Evolutionary conservation across 1,284 basidiomycete species (phyloP).

Genomic region (Leucoagaricus sp.): DNA sequence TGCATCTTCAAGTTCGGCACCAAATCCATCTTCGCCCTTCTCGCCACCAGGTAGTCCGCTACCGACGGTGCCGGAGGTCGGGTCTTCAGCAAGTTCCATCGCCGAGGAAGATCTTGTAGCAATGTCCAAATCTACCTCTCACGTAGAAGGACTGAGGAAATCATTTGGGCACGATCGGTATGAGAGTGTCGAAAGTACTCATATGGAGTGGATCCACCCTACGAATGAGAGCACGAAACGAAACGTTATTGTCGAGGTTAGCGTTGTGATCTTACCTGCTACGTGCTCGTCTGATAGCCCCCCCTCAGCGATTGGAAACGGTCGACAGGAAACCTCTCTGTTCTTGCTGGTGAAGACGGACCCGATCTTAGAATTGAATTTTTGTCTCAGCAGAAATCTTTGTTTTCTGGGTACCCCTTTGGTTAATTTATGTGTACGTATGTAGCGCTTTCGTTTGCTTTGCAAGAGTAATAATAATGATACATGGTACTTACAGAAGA

Average conservation of each 20-base stretch:
- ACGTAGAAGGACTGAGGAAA: slow-evolving; percentile 48
- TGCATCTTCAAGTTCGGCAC: slow-evolving; percentile 25
- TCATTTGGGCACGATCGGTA: slow-evolving; percentile 3
- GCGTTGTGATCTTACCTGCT: slow-evolving; percentile 21
- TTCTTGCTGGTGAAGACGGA: slow-evolving; percentile 59
- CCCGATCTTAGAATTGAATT: slow-evolving; percentile 4
- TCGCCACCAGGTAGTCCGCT: slow-evolving; percentile 54
- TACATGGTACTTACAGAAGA: no score
- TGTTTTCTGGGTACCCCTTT: slow-evolving; percentile 1
- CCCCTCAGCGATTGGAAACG: slow-evolving; percentile 66
- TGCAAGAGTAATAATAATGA: slow-evolving; percentile 10
- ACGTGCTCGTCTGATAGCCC: neutral
- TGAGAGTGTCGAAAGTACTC: neutral
- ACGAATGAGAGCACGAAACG: slow-evolving; percentile 53
- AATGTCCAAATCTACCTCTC: slow-evolving; percentile 74
- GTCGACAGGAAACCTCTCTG: slow-evolving; percentile 67
- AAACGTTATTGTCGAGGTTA: slow-evolving; percentile 71
- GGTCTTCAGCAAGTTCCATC: slow-evolving; percentile 48
- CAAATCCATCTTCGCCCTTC: slow-evolving; percentile 42
- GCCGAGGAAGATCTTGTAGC: slow-evolving; percentile 73
- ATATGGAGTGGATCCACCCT: slow-evolving; percentile 67
- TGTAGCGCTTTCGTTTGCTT: slow-evolving; percentile 14
- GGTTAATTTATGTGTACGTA: slow-evolving; percentile 18
- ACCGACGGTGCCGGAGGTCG: slow-evolving; percentile 55
- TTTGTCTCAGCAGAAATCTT: slow-evolving; percentile 8